Base-by-base conservation (phyloP, 2,329 filamentous ascomycete genomes). In the Hirsutella thompsonii region DNA sequence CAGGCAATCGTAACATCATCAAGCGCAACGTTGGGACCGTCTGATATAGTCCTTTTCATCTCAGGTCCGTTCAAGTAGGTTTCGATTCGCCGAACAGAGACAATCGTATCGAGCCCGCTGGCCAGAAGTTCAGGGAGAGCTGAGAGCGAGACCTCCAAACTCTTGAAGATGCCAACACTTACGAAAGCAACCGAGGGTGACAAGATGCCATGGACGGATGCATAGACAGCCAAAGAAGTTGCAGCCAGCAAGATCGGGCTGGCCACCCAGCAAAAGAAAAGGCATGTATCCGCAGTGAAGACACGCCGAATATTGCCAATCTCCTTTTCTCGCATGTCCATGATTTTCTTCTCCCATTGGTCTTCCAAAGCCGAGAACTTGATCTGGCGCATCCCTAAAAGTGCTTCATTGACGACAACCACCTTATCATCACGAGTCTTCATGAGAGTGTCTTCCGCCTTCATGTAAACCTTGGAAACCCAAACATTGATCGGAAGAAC, bases 361-460 rank as follows among this genome's bases (percentile, higher is more conserved):
- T 66, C 62, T 56, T 90, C 85, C 2, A 87, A 61, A 1, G 84
- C 84, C 0, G 83, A 83, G 50, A 90, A 88, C 53, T 92, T 92
- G 62, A 92, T 86, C 57, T 92, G 85, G 1, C 83, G 75, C 47
- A 90, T 89, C 8, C 84, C 84, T 49, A 83, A 74, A 1, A 92
- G 62, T 0, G 81, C 82, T 57, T 92, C 84, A 1, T 83, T 83
- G 23, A 92, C 72, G 13, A 88, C 72, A 0, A 73, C 79, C 60
- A 88, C 70, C 59, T 89, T 90, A 41, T 76, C 69, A 55, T 90
- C 85, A 36, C 84, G 70, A 21, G 79, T 68, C 54, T 82, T 83
- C 83, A 89, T 89, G 38, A 90, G 58, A 38, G 68, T 64, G 42
- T 82, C 79, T 51, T 87, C 80, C 4, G 78, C 72, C 19, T 63